Conservation (phyloP, 2,329 filamentous ascomycete species). For the Ophiostoma australiae region DNA sequence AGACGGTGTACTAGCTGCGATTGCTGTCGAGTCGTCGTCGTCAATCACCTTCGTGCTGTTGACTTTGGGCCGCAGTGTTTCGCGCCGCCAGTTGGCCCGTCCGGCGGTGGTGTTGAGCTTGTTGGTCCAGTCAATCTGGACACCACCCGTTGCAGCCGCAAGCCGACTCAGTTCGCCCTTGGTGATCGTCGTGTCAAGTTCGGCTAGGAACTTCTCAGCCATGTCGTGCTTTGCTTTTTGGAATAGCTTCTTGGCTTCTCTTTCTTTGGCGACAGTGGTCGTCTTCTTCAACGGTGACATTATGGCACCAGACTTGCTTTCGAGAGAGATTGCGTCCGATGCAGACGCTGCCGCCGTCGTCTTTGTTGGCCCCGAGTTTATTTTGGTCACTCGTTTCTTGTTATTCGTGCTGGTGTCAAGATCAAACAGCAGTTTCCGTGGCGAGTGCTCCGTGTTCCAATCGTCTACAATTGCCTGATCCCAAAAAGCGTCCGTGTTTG, state of each 20-base stretch:
- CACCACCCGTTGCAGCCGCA: constrained; percentile 60
- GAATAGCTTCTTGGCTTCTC: constrained; percentile 55
- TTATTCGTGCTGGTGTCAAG: constrained; percentile 24
- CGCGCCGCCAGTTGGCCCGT: constrained; percentile 65
- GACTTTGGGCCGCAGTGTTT: constrained; percentile 42
- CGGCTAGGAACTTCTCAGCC: constrained; percentile 58
- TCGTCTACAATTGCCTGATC: constrained; percentile 53
- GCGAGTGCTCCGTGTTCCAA: constrained; percentile 57
- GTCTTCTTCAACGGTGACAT: constrained; percentile 30
- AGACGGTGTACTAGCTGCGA: background rate
- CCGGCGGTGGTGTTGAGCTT: constrained; percentile 77
- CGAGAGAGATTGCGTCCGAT: background rate
- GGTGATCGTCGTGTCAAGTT: constrained; percentile 65
- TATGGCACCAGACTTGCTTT: background rate
- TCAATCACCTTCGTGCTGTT: background rate
- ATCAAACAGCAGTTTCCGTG: constrained; percentile 33
- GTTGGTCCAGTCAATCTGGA: constrained; percentile 68
- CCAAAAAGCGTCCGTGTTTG: constrained; percentile 57
- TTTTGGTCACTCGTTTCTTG: background rate
- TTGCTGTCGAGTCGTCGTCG: background rate
- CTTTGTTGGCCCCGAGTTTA: background rate
- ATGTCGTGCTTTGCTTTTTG: constrained; percentile 56
- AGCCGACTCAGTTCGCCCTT: constrained; percentile 54
- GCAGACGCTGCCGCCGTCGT: background rate
- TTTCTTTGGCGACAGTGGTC: constrained; percentile 34